These are phyloP conservation scores for Cladosporium sp. DNA, from an alignment of 2,329 filamentous ascomycete species.

Conservation along the genomic window DNA sequence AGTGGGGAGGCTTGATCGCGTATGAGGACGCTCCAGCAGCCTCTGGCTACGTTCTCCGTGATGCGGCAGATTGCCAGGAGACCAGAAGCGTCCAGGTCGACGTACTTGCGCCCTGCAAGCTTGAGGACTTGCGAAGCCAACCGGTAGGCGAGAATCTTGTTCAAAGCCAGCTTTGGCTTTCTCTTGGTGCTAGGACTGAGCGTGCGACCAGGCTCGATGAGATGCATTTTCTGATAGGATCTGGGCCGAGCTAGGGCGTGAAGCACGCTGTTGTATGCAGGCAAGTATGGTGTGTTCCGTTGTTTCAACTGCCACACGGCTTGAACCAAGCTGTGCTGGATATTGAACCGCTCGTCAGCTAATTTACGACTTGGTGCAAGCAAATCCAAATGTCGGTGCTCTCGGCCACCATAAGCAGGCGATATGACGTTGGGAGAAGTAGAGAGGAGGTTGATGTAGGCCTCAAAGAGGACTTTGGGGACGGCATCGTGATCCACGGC, in stretches of 20 bases:
- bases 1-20: neutral
- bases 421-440: slow-evolving; percentile 18
- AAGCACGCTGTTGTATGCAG: slow-evolving; percentile 24
- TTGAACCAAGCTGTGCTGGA: slow-evolving; percentile 18
- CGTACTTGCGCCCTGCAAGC: slow-evolving; percentile 12
- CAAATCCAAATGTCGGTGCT: neutral
- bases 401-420: too few relatives aligned
- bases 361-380: neutral
- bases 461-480: slow-evolving; percentile 39
- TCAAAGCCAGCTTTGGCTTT: neutral
- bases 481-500: slow-evolving; percentile 2
- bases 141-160: slow-evolving; percentile 18
- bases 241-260: slow-evolving; percentile 17
- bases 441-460: slow-evolving; percentile 50
- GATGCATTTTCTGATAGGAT: neutral
- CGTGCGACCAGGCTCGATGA: neutral
- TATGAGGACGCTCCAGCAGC: slow-evolving; percentile 16
- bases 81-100: slow-evolving; percentile 30
- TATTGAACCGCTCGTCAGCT: neutral
- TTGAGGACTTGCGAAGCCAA: slow-evolving; percentile 15
- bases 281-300: slow-evolving; percentile 14
- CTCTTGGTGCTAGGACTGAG: neutral
- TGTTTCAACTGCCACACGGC: slow-evolving; percentile 24
- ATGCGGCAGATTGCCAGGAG: slow-evolving; percentile 29
- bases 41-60: slow-evolving; percentile 27